phyloP scores from a whole-genome alignment of 2,329 filamentous ascomycete species.

The Aspergillus felis region DNA sequence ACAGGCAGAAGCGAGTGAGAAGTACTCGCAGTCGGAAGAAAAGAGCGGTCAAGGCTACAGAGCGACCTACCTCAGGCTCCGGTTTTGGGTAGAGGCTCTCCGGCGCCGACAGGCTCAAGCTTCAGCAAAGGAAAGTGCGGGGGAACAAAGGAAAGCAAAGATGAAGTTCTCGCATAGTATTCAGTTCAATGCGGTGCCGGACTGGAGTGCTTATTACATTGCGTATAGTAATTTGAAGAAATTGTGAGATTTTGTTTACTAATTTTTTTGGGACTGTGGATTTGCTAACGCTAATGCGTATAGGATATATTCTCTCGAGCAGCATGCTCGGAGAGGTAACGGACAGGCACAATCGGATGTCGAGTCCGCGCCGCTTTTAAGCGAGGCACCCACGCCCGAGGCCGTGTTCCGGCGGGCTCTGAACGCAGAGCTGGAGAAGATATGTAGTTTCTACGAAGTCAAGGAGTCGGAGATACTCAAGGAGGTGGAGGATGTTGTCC shows the following conservation, averaged over 20 bases:
- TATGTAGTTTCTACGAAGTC: conserved; percentile 80
- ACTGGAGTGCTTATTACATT: conserved; percentile 98
- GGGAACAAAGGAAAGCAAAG: conserved; percentile 61
- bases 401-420: conserved; percentile 75
- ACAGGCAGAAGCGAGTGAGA: too few relatives aligned
- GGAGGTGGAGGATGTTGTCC: conserved; percentile 72
- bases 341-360: conserved; percentile 59
- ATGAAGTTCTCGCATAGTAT: conserved; percentile 99
- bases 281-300: conserved; percentile 5
- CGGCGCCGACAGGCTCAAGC: conserved; percentile 16
- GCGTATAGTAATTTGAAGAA: conserved; percentile 99
- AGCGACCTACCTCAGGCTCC: conserved; percentile 17
- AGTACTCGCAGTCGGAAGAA: neutral
- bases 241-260: conserved; percentile 58
- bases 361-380: conserved; percentile 80
- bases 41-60: neutral
- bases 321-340: conserved; percentile 63
- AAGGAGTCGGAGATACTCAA: conserved; percentile 86
- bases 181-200: conserved; percentile 99
- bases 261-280: conserved; percentile 1
- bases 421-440: conserved; percentile 88
- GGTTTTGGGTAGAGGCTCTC: conserved; percentile 34
- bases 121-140: conserved; percentile 3
- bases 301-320: conserved; percentile 94
- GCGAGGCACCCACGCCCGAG: conserved; percentile 65